These are phyloP conservation scores for Jatropha curcas DNA, from an alignment of 345 rosid genomes.

Conservation along the genomic window DNA sequence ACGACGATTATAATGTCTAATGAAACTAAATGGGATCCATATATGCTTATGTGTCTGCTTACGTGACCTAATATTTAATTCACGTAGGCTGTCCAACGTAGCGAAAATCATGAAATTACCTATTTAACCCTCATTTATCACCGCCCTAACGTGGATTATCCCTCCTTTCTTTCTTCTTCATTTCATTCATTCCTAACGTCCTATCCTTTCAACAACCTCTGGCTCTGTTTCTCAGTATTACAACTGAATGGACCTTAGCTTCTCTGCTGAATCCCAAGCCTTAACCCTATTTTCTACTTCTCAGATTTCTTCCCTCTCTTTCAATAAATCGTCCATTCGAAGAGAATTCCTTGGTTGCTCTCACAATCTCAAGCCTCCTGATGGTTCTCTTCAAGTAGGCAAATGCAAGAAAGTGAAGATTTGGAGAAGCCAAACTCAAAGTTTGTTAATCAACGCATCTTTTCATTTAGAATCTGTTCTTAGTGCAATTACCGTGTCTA, in stretches of 20 bases:
- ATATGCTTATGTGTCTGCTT: too few relatives aligned
- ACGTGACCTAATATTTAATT: too few relatives aligned
- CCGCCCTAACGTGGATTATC: too few relatives aligned
- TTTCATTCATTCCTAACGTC: not conserved
- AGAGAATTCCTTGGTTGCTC: constrained; percentile 56
- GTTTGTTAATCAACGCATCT: constrained; percentile 53
- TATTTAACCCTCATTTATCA: too few relatives aligned
- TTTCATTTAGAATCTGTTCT: constrained; percentile 41
- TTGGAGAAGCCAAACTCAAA: constrained; percentile 32
- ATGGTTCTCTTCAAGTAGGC: constrained; percentile 17
- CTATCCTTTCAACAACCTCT: constrained; percentile 23
- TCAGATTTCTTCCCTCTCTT: too few relatives aligned
- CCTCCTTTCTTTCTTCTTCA: not conserved
- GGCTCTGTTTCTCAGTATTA: not conserved
- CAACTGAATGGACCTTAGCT: constrained; percentile 58
- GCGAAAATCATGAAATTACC: too few relatives aligned
- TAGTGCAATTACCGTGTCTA: constrained; percentile 55
- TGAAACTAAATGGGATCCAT: too few relatives aligned
- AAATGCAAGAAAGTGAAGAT: constrained; percentile 26
- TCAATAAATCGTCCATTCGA: constrained; percentile 34
- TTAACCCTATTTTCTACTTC: constrained; percentile 5
- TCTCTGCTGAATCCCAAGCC: constrained; percentile 28
- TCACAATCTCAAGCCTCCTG: constrained; percentile 52
- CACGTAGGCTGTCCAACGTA: too few relatives aligned
- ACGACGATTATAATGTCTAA: too few relatives aligned